A percentile compares a stretch with the other conserved stretches of the same genome.
These are phyloP conservation scores for Corymbia calophylla DNA, from an alignment of 441 rosid species.

Conservation along the genomic window DNA sequence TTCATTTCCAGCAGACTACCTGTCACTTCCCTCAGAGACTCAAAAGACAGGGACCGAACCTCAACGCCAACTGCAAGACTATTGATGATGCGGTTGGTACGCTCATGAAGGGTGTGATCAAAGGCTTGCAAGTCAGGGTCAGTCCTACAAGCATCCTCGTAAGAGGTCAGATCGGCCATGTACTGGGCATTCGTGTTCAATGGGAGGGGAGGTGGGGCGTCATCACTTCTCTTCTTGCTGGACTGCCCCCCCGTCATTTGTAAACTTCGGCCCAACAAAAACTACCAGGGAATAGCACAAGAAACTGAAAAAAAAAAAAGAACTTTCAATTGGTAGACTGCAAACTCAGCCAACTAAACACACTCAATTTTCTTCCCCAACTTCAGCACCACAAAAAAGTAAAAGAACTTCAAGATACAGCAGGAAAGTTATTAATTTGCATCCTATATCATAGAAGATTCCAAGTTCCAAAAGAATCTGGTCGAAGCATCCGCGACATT, in stretches of 20 bases:
- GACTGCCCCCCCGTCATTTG: conserved; percentile 45
- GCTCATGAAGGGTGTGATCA: conserved; percentile 36
- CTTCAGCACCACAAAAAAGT: not conserved
- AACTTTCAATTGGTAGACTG: not conserved
- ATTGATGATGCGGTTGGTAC: conserved; percentile 38
- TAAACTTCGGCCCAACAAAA: not conserved
- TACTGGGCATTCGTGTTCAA: conserved; percentile 22
- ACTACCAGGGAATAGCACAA: not conserved
- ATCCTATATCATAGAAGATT: not conserved
- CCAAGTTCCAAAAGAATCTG: not conserved
- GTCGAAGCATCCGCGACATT: not conserved
- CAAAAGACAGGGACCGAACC: conserved; percentile 40
- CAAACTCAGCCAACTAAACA: not conserved
- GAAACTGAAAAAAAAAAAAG: not conserved
- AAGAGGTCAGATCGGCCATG: conserved; percentile 37
- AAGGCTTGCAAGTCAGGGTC: conserved; percentile 49
- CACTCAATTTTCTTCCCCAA: not conserved
- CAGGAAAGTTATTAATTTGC: not conserved
- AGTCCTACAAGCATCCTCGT: conserved; percentile 45
- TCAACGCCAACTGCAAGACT: conserved; percentile 41
- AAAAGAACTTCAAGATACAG: not conserved
- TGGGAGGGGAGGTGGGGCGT: conserved; percentile 14
- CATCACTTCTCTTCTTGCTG: conserved; percentile 7
- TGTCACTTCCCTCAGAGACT: conserved; percentile 51
- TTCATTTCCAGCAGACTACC: conserved; percentile 53